Base-by-base conservation (phyloP, 345 rosid genomes). In the Moricandia moricandioides region DNA sequence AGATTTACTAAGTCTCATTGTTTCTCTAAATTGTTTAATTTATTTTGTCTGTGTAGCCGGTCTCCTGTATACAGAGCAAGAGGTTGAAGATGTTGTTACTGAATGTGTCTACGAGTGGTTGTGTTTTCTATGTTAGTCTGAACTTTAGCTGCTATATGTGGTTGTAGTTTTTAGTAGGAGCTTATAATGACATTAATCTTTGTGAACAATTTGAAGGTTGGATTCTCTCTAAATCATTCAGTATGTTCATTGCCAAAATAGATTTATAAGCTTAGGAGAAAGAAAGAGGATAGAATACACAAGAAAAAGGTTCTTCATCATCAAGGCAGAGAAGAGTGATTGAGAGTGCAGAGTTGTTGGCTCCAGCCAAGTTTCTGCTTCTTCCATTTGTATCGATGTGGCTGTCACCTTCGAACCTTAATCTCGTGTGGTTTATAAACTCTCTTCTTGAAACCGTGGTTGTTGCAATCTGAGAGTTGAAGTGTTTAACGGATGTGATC, bases 301-400 rank as follows among this genome's bases (percentile, higher is more conserved):
- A 40, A 60, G 17, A 21, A 78, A 4, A 55, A 2, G 17, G 11
- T 17, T 18, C 2, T 60, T 31, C 3, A 14, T 24, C 5, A 49
- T 79, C 45, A 70, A 70, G 76, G 57, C 10, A 58, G 8, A 1
- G 85, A 79, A 4, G 82, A 52, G 65, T 35, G 57, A 29, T 77
- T 84, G 43, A 55, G 69, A 27, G 71, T 81, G 21, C 37, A 54
- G 4, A 80, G 78, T 70, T 0, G 96, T 96, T 83, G 86, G 88
- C 73, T 86, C 71, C 1, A 89, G 88, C 96, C 96, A 93, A 0
- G 75, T 16, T 72, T 88, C 88, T 0, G 97, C 94, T 57, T 91
- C 88, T 57, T 83, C 71, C 96, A 93, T 91, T 29, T 29, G 31
- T 29, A 29, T 29, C 31, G 31, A 29, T 4, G 31, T 29, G 31